Percentiles rank a stretch among this genome's conserved stretches.
phyloP scores from a whole-genome alignment of 345 rosid genomes.

The Rhodamnia argentea region DNA sequence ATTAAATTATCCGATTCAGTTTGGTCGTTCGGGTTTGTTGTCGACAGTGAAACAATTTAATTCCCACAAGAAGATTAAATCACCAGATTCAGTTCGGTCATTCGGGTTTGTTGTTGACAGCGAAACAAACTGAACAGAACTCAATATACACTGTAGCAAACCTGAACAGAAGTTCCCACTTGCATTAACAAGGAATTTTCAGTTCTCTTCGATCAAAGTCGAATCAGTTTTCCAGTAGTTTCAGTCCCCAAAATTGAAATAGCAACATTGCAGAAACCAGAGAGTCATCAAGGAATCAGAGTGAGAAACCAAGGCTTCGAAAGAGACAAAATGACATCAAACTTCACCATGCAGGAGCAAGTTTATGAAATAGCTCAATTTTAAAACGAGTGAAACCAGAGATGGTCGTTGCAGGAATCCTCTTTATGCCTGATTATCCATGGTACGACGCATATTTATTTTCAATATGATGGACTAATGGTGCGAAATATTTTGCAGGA shows the following conservation, averaged over 20 bases:
- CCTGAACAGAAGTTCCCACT: not conserved
- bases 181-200: not conserved
- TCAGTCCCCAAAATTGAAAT: not conserved
- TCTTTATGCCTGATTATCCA: not conserved
- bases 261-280: not conserved
- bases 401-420: not conserved
- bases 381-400: not conserved
- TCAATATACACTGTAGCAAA: not conserved
- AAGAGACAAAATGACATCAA: not conserved
- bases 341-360: not conserved
- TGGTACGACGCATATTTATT: not conserved
- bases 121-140: not conserved
- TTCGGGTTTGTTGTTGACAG: not conserved
- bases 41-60: not conserved
- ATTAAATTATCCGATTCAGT: not conserved
- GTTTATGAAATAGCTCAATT: not conserved
- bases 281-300: not conserved
- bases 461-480: not conserved
- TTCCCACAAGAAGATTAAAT: too few relatives aligned
- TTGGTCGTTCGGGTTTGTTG: not conserved
- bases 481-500: not conserved
- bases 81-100: not conserved
- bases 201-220: not conserved
- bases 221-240: not conserved
- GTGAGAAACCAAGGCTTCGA: not conserved